Conservation (phyloP, 1,284 basidiomycete species). For the Ganoderma lucidum region DNA sequence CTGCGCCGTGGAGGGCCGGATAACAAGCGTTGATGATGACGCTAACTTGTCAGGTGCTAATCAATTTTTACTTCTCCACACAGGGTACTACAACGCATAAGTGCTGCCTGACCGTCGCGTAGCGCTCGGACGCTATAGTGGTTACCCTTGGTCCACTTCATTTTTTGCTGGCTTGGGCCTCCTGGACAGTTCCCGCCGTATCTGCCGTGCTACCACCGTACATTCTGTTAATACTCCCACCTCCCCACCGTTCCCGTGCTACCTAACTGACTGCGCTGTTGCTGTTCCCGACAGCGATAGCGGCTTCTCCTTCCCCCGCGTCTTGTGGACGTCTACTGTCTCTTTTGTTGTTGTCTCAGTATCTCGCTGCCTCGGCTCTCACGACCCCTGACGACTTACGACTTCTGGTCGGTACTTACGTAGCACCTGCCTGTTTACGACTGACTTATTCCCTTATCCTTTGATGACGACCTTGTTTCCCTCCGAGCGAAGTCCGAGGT, state of each 20-base stretch:
- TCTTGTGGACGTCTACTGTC: constrained; percentile 25
- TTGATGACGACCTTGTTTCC: constrained; percentile 27
- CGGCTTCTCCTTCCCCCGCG: constrained; percentile 26
- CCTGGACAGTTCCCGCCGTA: constrained; percentile 28
- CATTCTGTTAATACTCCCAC: constrained; percentile 26
- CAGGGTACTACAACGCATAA: constrained; percentile 43
- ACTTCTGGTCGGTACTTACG: constrained; percentile 31
- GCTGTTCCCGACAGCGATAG: constrained; percentile 16
- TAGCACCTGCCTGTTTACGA: constrained; percentile 32
- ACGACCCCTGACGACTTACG: constrained; percentile 39
- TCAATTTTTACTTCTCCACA: constrained; percentile 30
- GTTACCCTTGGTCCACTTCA: constrained; percentile 22
- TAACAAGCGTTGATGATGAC: constrained; percentile 14
- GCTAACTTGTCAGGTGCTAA: constrained; percentile 30
- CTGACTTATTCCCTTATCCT: constrained; percentile 37
- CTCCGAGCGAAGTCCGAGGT: constrained; percentile 6
- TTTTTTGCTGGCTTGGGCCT: constrained; percentile 16
- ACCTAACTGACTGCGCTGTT: constrained; percentile 15
- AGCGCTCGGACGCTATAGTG: constrained; percentile 27
- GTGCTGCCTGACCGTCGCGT: constrained; percentile 26
- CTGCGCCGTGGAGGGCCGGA: constrained; percentile 18
- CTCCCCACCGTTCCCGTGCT: constrained; percentile 19
- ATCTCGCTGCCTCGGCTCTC: constrained; percentile 28
- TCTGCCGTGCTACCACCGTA: constrained; percentile 24
- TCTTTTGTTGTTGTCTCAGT: constrained; percentile 30